These are phyloP conservation scores for Cercophora newfieldiana DNA, from an alignment of 495 filamentous ascomycete genomes.

Conservation along the genomic window DNA sequence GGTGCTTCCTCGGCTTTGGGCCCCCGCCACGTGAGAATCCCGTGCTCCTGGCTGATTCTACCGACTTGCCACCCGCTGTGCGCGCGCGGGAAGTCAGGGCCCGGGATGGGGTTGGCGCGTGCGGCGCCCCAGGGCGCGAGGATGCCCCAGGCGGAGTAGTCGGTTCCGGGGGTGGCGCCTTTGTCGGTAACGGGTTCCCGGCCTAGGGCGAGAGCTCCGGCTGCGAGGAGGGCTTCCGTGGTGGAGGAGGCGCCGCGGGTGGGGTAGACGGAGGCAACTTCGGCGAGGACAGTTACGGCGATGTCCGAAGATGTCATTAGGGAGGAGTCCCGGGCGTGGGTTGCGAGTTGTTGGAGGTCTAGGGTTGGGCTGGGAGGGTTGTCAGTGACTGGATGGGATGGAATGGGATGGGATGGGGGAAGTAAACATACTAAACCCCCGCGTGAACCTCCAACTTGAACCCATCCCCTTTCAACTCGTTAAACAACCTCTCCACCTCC, in stretches of 20 bases:
- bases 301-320: slow-evolving; percentile 54
- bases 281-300: slow-evolving; percentile 68
- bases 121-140: slow-evolving; percentile 57
- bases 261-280: slow-evolving; percentile 67
- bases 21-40: slow-evolving; percentile 54
- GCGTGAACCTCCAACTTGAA: slow-evolving; percentile 37
- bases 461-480: slow-evolving; percentile 19
- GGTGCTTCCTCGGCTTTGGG: slow-evolving; percentile 51
- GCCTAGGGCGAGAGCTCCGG: slow-evolving; percentile 71
- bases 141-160: slow-evolving; percentile 73
- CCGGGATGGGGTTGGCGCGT: slow-evolving; percentile 31
- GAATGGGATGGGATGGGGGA: too few species aligned
- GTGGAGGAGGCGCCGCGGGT: slow-evolving; percentile 47
- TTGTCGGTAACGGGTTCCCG: slow-evolving; percentile 54
- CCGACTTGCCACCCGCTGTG: slow-evolving; percentile 61
- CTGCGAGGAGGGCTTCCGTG: slow-evolving; percentile 69
- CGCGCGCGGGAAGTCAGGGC: slow-evolving; percentile 41
- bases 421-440: slow-evolving; percentile 34
- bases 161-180: slow-evolving; percentile 32
- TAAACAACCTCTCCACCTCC: slow-evolving; percentile 18
- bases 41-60: slow-evolving; percentile 66
- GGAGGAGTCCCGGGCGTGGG: slow-evolving; percentile 53
- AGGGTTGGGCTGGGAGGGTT: slow-evolving; percentile 54
- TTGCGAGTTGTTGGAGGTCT: slow-evolving; percentile 81
- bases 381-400: too few species aligned